phyloP scores from a whole-genome alignment of 371 early-diverging fungal species.

The Saksenaea vasiformis region DNA sequence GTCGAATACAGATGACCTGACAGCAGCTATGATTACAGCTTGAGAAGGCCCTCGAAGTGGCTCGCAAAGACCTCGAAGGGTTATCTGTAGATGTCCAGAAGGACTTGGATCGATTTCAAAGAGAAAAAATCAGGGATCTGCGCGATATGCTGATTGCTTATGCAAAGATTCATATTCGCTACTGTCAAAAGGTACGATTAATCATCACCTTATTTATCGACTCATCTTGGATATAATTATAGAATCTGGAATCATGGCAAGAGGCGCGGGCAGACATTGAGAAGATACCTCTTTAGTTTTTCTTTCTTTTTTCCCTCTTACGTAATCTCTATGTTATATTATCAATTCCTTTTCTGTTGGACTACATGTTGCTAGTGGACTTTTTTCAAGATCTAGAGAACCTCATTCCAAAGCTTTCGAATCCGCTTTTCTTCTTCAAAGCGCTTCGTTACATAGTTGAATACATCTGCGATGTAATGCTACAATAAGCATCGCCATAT shows the following conservation, averaged over 20 bases:
- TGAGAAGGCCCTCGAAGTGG: slow-evolving; percentile 74
- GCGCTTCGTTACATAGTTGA: slow-evolving; percentile 3
- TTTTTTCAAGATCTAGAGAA: background rate
- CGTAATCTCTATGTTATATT: slow-evolving; percentile 1
- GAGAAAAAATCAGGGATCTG: slow-evolving; percentile 85
- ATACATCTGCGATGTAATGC: background rate
- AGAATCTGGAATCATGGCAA: slow-evolving; percentile 68
- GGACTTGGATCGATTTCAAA: slow-evolving; percentile 91
- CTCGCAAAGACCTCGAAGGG: slow-evolving; percentile 69
- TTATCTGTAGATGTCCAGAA: slow-evolving; percentile 80
- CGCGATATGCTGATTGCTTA: slow-evolving; percentile 77
- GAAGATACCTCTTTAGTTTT: slow-evolving; percentile 38
- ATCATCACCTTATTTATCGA: background rate
- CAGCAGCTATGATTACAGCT: slow-evolving; percentile 39
- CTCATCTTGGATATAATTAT: slow-evolving; percentile 5
- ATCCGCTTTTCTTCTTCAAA: slow-evolving; percentile 2
- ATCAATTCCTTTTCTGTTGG: background rate
- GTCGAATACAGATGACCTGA: background rate
- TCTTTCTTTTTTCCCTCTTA: too few species aligned
- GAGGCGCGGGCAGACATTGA: slow-evolving; percentile 65
- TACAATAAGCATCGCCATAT: background rate
- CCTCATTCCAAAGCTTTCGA: slow-evolving; percentile 1
- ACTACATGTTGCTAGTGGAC: background rate
- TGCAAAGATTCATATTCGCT: slow-evolving; percentile 82
- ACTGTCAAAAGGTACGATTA: slow-evolving; percentile 69